Evolutionary conservation across 495 filamentous ascomycete species (phyloP).

Genomic region (Podospora pseudopauciseta): DNA sequence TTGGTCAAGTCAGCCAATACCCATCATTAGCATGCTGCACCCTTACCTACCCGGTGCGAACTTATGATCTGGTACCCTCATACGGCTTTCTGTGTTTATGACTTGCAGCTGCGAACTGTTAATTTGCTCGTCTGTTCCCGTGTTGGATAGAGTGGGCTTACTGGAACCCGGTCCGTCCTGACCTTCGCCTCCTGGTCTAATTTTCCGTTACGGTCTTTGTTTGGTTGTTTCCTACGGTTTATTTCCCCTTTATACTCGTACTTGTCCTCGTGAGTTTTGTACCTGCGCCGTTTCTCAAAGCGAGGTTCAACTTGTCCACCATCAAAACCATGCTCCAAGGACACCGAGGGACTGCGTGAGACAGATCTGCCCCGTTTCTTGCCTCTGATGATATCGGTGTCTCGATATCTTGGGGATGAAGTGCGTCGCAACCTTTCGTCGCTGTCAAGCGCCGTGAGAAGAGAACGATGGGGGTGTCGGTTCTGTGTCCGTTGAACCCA

Average conservation of each 20-base stretch:
- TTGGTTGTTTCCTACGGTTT: slow-evolving; percentile 20
- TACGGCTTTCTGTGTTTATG: background rate
- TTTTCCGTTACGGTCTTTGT: background rate
- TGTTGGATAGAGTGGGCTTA: background rate
- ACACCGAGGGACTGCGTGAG: background rate
- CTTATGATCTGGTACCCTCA: background rate
- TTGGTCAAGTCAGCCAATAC: background rate
- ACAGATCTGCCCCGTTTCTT: slow-evolving; percentile 20
- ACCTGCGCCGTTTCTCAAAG: slow-evolving; percentile 58
- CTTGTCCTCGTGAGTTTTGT: slow-evolving; percentile 59
- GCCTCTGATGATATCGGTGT: slow-evolving; percentile 7
- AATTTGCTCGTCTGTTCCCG: background rate
- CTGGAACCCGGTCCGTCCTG: background rate
- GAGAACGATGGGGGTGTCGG: slow-evolving; percentile 15
- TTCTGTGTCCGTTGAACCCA: slow-evolving; percentile 36
- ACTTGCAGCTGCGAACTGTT: background rate
- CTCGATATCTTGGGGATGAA: background rate
- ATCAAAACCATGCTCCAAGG: background rate
- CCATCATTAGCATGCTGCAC: background rate
- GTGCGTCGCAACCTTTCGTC: background rate
- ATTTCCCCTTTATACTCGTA: slow-evolving; percentile 45
- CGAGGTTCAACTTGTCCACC: slow-evolving; percentile 3
- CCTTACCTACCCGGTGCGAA: background rate
- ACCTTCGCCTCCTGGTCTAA: background rate
- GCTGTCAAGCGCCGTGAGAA: slow-evolving; percentile 7